Base-by-base conservation (phyloP, 768 basidiomycete species). In the Pisolithus albus region DNA sequence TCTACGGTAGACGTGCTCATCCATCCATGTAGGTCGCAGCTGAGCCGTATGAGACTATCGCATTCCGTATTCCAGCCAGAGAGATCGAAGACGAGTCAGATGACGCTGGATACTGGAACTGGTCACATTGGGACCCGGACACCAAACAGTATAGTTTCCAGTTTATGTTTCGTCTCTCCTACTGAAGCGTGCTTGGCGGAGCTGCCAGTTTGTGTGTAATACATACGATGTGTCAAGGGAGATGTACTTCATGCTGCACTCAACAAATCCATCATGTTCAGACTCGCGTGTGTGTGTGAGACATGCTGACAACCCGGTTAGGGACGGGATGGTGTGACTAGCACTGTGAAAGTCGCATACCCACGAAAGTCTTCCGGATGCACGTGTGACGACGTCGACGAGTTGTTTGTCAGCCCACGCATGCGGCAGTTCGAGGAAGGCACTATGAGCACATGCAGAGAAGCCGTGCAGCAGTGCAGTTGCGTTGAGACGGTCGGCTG, bases 51-150 rank as follows among this genome's bases (percentile, higher is more conserved):
- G 96, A 99, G 71, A 97, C 94, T 4, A 92, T 99, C 59, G 92
- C 93, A n/a, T 98, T 98, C 77, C 90, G 94, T 16, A 92, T 99
- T 62, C 96, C 95, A 43, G 89, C 96, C 23, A 83, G 91, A 47
- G 94, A 98, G 70, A 94, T 99, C 54, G 94, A 98, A 69, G 92
- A 95, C 61, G 92, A 92, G 62, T 81, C 88, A 43, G 86, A 92
- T 54, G 92, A 94, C 60, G 88, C 86, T 26, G 85, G 86, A 15
- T 89, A 85, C 58, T 92, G 88, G 88, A 91, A 90, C 61, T 99
- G 96, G 96, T 94, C 94, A 38, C 90, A 97, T 63, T 98, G 95
- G 96, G 96, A 98, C 66, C 83, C 89, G n/a, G 95, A 99, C 66
- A 95, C 93, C 47, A 97, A 97, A 71, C 92, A 96, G 70, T 95